Evolutionary conservation across 768 basidiomycete species (phyloP), one percentile per base, ranked within the genome.

Genomic region (Termitomyces bulborhizus): DNA sequence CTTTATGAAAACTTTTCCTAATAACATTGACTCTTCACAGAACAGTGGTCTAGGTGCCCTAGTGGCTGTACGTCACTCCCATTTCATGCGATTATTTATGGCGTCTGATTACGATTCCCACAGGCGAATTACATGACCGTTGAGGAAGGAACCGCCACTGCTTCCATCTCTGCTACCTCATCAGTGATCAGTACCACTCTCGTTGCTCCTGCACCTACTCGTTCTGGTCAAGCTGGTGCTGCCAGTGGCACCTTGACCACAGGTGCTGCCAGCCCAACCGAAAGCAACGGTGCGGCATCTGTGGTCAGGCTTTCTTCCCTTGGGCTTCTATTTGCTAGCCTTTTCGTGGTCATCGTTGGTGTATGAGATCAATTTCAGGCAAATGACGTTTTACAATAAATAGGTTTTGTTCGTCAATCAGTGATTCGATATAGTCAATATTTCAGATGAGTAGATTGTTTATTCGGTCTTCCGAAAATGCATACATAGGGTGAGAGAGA

Each of bases 51-150:
- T 91, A 7, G 86, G 86, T 27, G 61, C 71, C 27, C 69, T 88
- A 47, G 71, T 88, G 43, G 87, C 84, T 27, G 88, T 84, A 58
- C 36, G 69, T 63, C 26, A 31, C 31, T 47, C 7, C 27, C 41
- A 43, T 40, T 31, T 16, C 31, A 47, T 24, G 46, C 26, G n/a
- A 32, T 24, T 26, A 45, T 37, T 12, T 12, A 21, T 6, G 1
- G 4, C 29, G 26, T 29, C 41, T 12, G 1, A 15, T 46, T 3
- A 27, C 26, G 43, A 65, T 13, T 26, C 50, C 29, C 36, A 9
- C 56, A 86, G 85, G 85, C 73, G 44, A 85, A 75, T 58, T 93
- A 90, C 73, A 79, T 90, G 62, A 80, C 77, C 4, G 90, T 90
- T 61, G 81, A 90, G 68, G 79, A 82, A 62, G 90, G 90, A 26